These are phyloP conservation scores for Sporisorium exsertum DNA, from an alignment of 1,284 basidiomycete genomes.

Conservation along the genomic window DNA sequence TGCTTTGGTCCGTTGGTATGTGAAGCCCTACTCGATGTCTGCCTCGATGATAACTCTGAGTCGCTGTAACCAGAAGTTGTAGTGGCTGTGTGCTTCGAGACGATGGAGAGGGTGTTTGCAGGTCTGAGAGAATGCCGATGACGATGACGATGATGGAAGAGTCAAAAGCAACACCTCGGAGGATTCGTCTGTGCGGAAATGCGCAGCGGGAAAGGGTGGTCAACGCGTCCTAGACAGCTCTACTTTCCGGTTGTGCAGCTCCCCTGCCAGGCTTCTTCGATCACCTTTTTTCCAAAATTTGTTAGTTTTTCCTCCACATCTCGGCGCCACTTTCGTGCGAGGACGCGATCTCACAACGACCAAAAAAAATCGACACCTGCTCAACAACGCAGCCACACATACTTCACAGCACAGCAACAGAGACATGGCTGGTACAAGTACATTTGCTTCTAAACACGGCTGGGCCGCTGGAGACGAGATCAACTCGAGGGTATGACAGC, in stretches of 20 bases:
- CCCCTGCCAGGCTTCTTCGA: background rate
- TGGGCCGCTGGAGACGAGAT: background rate
- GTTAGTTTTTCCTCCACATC: constrained; percentile 9
- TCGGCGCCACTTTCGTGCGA: background rate
- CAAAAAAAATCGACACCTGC: background rate
- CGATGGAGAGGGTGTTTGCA: too few species aligned
- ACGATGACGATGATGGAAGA: background rate
- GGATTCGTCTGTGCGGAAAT: background rate
- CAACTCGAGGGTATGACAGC: too few species aligned
- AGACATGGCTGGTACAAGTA: constrained; percentile 8
- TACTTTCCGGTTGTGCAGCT: background rate
- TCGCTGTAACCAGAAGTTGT: too few species aligned
- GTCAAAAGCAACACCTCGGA: constrained; percentile 18
- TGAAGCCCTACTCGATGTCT: background rate
- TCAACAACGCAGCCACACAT: background rate
- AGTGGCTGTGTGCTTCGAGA: too few species aligned
- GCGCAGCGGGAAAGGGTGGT: constrained; percentile 12
- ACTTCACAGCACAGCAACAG: background rate
- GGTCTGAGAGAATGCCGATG: background rate
- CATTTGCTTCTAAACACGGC: constrained; percentile 10
- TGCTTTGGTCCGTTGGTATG: background rate
- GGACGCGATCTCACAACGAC: background rate
- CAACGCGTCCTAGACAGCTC: constrained; percentile 28
- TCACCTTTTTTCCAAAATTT: constrained; percentile 2
- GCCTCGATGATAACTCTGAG: background rate